These are phyloP conservation scores for Diaporthe sp. DNA, from an alignment of 2,329 filamentous ascomycete genomes.

Conservation along the genomic window DNA sequence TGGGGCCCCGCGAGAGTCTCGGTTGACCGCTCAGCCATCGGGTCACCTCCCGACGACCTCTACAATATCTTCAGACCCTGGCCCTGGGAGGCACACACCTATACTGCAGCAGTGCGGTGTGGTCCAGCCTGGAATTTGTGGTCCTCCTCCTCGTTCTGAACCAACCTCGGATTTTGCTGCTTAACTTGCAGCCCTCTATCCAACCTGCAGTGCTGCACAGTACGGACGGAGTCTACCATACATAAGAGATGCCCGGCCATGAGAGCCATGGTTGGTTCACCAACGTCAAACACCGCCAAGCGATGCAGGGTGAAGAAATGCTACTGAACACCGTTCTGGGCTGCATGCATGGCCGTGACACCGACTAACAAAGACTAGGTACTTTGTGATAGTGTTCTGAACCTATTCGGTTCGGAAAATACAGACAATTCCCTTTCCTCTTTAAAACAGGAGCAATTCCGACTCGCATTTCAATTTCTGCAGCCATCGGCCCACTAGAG, in stretches of 20 bases:
- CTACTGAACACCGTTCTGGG: neutral
- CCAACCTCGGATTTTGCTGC: neutral
- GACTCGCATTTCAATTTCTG: constrained; percentile 22
- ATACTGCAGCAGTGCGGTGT: neutral
- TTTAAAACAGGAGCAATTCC: neutral
- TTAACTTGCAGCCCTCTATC: neutral
- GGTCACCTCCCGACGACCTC: constrained; percentile 6
- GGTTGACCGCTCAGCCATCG: constrained; percentile 14
- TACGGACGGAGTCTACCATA: no score
- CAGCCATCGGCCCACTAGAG: constrained; percentile 26
- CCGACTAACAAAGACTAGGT: neutral
- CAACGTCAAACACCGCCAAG: constrained; percentile 6
- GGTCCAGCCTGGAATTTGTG: neutral
- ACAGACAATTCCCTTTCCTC: neutral
- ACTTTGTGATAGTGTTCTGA: neutral
- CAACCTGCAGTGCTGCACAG: no score
- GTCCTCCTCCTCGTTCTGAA: neutral
- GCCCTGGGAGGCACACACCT: neutral
- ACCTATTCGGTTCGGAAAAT: neutral
- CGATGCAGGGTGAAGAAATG: neutral
- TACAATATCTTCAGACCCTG: neutral
- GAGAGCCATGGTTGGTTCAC: neutral
- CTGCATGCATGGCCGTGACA: neutral
- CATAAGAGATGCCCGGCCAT: neutral
- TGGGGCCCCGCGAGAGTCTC: neutral